Evolutionary conservation across 768 basidiomycete genomes (phyloP).

Genomic region (Rubroboletus satanas): DNA sequence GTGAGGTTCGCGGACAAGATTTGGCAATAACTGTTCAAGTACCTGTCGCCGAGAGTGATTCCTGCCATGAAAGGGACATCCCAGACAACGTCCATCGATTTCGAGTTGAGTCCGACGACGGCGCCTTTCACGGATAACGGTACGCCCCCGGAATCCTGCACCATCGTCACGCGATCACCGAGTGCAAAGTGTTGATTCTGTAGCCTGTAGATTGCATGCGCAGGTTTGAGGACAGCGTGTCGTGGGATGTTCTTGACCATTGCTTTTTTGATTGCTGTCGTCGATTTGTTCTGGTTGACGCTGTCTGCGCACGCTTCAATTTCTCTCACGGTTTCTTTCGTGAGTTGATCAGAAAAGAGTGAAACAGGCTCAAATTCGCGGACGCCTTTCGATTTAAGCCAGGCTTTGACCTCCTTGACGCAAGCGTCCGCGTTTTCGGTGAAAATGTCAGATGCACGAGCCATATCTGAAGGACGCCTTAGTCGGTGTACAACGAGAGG

Average conservation of each 20-base stretch:
- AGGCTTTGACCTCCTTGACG: conserved; percentile 73
- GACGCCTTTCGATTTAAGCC: conserved; percentile 86
- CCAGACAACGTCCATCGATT: conserved; percentile 93
- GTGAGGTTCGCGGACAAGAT: background rate
- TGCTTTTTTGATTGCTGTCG: conserved; percentile 76
- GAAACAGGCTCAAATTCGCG: conserved; percentile 91
- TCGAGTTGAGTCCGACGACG: conserved; percentile 82
- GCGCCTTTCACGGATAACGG: conserved; percentile 91
- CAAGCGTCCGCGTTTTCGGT: conserved; percentile 60
- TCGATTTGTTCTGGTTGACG: conserved; percentile 57
- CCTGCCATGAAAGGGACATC: conserved; percentile 96
- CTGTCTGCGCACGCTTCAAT: conserved; percentile 76
- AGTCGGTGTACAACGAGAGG: background rate
- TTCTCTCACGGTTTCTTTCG: conserved; percentile 79
- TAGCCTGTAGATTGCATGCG: conserved; percentile 83
- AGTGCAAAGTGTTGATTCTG: conserved; percentile 85
- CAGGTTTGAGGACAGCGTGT: conserved; percentile 89
- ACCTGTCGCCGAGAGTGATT: conserved; percentile 80
- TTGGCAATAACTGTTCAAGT: background rate
- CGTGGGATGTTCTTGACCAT: conserved; percentile 93
- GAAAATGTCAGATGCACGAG: conserved; percentile 56
- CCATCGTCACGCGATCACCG: conserved; percentile 95
- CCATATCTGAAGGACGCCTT: conserved; percentile 57
- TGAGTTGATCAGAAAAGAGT: conserved; percentile 85
- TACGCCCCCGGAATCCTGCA: conserved; percentile 90